Evolutionary conservation across 306 rosid species (phyloP).

Genomic region (Parietaria judaica): DNA sequence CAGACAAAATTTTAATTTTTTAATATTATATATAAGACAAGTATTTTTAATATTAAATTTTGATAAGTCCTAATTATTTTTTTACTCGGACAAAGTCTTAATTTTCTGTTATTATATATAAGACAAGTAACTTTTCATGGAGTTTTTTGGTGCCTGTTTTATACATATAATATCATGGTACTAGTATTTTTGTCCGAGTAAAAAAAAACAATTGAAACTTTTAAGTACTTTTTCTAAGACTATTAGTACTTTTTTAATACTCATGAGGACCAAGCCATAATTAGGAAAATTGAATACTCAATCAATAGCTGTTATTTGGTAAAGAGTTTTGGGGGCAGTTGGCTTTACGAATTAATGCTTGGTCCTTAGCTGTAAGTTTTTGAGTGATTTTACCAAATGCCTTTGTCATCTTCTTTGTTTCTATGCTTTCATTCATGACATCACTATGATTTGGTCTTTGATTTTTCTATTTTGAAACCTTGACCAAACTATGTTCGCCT

Average conservation of each 20-base stretch:
- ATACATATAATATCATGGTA: no score
- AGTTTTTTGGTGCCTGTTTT: no score
- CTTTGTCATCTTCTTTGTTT: background rate
- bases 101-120: no score
- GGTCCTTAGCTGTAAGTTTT: background rate
- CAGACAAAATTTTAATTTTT: no score
- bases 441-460: slow-evolving; percentile 3
- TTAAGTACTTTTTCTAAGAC: no score
- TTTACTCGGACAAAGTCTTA: no score
- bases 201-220: no score
- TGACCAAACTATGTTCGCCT: background rate
- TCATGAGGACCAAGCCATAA: background rate
- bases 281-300: slow-evolving; percentile 2
- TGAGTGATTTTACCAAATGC: slow-evolving; percentile 5
- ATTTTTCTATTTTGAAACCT: background rate
- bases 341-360: background rate
- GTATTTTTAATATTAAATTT: no score
- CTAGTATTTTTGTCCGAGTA: no score
- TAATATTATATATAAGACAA: no score
- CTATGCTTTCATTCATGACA: background rate
- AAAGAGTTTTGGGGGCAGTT: background rate
- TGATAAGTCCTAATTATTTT: no score
- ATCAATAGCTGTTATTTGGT: slow-evolving; percentile 1
- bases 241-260: background rate
- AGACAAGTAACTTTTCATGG: no score